phyloP scores from a whole-genome alignment of 192 early-diverging fungal genomes.

The Entomortierella chlamydospora region DNA sequence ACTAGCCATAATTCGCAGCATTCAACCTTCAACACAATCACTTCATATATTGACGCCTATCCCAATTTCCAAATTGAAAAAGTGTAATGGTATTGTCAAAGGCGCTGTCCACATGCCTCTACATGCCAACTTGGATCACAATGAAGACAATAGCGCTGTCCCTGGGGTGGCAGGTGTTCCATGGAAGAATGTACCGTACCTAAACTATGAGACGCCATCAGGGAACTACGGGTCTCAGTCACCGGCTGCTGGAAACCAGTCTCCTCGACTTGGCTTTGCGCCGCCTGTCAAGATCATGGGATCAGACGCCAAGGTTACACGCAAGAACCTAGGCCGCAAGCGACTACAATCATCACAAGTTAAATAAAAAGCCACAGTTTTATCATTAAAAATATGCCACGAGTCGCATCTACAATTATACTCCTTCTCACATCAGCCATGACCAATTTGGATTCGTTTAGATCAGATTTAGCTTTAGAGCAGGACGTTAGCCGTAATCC shows the following conservation, averaged over 20 bases:
- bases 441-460: constrained; percentile 18
- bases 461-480: constrained; percentile 6
- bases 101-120: constrained; percentile 66
- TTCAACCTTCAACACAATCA: constrained; percentile 64
- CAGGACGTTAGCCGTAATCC: background rate
- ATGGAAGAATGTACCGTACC: constrained; percentile 65
- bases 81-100: constrained; percentile 61
- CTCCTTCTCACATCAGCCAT: background rate
- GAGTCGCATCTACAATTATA: background rate
- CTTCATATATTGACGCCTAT: constrained; percentile 71
- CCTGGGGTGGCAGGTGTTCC: constrained; percentile 57
- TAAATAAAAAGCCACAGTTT: background rate
- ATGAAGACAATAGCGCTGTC: constrained; percentile 22
- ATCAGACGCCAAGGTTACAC: constrained; percentile 36
- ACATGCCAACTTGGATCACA: constrained; percentile 58
- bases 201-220: constrained; percentile 52
- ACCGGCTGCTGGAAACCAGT: constrained; percentile 8
- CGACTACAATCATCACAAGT: constrained; percentile 7
- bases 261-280: constrained; percentile 23
- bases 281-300: constrained; percentile 42
- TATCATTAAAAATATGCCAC: too few species aligned
- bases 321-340: constrained; percentile 48
- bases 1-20: constrained; percentile 73
- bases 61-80: constrained; percentile 36
- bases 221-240: constrained; percentile 17